phyloP scores from a whole-genome alignment of 2,329 filamentous ascomycete species.

The Arthrobotrys iridis region DNA sequence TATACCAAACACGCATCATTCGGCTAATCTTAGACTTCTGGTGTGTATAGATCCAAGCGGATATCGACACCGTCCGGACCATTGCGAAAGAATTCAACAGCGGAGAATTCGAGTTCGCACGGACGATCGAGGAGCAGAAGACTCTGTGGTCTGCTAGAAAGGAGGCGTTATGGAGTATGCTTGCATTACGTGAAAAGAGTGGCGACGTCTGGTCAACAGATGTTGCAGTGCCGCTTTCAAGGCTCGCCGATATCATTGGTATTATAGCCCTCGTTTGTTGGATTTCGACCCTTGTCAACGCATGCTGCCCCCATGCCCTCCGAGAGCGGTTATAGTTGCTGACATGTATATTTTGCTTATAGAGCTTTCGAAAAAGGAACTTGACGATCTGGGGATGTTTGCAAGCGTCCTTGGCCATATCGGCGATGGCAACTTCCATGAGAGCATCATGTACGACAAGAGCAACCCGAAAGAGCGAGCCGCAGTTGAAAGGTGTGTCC shows the following conservation, averaged over 20 bases:
- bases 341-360: constrained; percentile 58
- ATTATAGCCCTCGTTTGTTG: constrained; percentile 37
- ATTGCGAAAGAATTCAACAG: constrained; percentile 72
- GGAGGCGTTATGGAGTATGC: constrained; percentile 82
- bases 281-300: constrained; percentile 28
- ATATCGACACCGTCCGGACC: constrained; percentile 73
- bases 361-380: constrained; percentile 87
- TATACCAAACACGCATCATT: constrained; percentile 15
- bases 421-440: constrained; percentile 94
- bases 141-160: constrained; percentile 87
- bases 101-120: constrained; percentile 77
- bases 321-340: background rate
- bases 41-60: constrained; percentile 66
- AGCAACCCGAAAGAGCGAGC: constrained; percentile 74
- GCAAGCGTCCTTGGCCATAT: constrained; percentile 89
- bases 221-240: constrained; percentile 82
- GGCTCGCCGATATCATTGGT: constrained; percentile 76
- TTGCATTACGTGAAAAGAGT: constrained; percentile 71
- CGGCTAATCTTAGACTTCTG: constrained; percentile 42
- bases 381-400: constrained; percentile 85
- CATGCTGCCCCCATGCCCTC: constrained; percentile 6
- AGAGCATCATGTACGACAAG: constrained; percentile 87
- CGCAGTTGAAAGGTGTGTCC: constrained; percentile 81
- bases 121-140: constrained; percentile 73
- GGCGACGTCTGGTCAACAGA: constrained; percentile 86